Evolutionary conservation across 345 rosid genomes (phyloP), one percentile per base, ranked within the genome.

Genomic region (Fremontodendron californicum): DNA sequence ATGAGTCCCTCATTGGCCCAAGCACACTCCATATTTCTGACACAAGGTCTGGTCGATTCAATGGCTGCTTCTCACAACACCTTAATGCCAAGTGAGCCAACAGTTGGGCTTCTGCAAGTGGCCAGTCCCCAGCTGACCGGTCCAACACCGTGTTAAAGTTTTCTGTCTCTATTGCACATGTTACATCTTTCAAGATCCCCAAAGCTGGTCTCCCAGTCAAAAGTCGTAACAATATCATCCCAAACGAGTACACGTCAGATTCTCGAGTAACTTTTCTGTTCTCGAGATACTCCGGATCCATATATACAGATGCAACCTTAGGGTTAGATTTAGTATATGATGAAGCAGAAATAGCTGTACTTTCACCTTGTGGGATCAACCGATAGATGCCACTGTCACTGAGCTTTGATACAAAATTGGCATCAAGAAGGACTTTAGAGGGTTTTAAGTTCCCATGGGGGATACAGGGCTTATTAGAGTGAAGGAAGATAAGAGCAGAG

Each of bases 401-500:
- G 43, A 93, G 82, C 85, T 93, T 93, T 84, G 90, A 77, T 37
- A 86, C 89, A 45, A 87, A 87, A 78, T 89, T 89, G 71, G 90
- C 60, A 83, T 91, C 94, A 21, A 95, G 89, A 74, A 95, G 97
- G 79, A 95, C 82, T 75, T 93, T 95, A 68, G 96, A 88, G 21
- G 95, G 90, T 80, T 89, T 93, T 73, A 95, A 82, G 79, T 88
- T 89, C 57, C 98, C 99, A 75, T 95, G 99, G 61, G 82, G 81
- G 66, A 91, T 86, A 81, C 92, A 86, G 67, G 98, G 99, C 64
- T 81, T 75, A 73, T 85, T 92, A 71, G 97, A 86, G 71, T 93
- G 99, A 77, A 95, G 98, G 88, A 91, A 94, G 79, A 90, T 52
- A 23, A 94, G 95, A 11, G 89, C 92, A 76, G 93, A 91, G 80